A percentile compares a stretch with the other conserved stretches of the same genome.
Conservation (phyloP, 1,284 basidiomycete genomes). For the Malassezia caprae region DNA sequence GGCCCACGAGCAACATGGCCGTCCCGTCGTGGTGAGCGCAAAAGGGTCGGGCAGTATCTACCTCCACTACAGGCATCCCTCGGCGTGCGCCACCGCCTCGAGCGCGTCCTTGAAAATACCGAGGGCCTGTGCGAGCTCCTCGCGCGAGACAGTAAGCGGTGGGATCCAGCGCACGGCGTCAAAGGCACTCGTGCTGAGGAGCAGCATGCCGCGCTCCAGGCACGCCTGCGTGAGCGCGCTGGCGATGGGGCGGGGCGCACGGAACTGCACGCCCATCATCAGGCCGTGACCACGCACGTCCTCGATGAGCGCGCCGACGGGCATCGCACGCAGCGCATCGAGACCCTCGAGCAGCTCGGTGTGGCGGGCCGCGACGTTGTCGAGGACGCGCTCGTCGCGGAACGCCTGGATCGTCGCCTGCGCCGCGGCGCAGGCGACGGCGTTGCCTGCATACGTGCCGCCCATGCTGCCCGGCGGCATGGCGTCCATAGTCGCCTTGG, state of each 20-base stretch:
- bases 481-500: slow-evolving; percentile 70
- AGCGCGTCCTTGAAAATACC: slow-evolving; percentile 31
- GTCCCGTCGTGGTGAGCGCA: background rate
- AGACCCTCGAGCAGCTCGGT: slow-evolving; percentile 36
- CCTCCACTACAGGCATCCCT: background rate
- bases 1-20: background rate
- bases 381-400: slow-evolving; percentile 35
- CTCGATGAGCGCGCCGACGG: slow-evolving; percentile 34
- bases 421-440: slow-evolving; percentile 39
- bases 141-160: slow-evolving; percentile 35
- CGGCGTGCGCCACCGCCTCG: background rate
- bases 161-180: slow-evolving; percentile 44
- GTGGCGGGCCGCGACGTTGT: slow-evolving; percentile 34
- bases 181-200: slow-evolving; percentile 37
- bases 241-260: slow-evolving; percentile 21
- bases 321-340: slow-evolving; percentile 18
- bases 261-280: slow-evolving; percentile 45
- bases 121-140: slow-evolving; percentile 29
- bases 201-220: slow-evolving; percentile 34
- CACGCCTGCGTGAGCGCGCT: slow-evolving; percentile 33
- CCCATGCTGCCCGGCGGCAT: slow-evolving; percentile 72
- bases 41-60: background rate
- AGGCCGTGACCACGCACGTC: slow-evolving; percentile 39
- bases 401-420: slow-evolving; percentile 34
- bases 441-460: slow-evolving; percentile 44